A percentile compares a stretch with the other conserved stretches of the same genome.
Conservation (phyloP, 2,329 filamentous ascomycete genomes). For the Ascochyta koolunga region DNA sequence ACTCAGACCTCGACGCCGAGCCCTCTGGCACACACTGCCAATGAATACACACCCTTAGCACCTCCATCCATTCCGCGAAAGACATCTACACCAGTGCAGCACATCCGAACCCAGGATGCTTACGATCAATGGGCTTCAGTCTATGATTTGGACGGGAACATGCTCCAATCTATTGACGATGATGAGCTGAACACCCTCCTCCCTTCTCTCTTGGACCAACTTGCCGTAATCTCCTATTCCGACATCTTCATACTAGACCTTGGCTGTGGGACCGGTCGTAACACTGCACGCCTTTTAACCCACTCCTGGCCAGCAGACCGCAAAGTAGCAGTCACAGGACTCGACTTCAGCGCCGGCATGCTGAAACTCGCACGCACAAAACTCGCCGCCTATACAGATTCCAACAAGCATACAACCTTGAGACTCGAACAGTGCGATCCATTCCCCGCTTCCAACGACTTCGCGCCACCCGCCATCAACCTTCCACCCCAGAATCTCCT, state of each 20-base stretch:
- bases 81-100: slow-evolving; percentile 29
- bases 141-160: slow-evolving; percentile 71
- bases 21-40: slow-evolving; percentile 5
- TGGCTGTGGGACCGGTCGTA: slow-evolving; percentile 70
- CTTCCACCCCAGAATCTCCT: slow-evolving; percentile 51
- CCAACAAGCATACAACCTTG: slow-evolving; percentile 3
- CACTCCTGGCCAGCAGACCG: slow-evolving; percentile 36
- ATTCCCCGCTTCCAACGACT: slow-evolving; percentile 24
- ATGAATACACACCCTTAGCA: slow-evolving; percentile 25
- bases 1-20: slow-evolving; percentile 11
- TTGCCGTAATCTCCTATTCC: slow-evolving; percentile 18
- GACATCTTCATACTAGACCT: slow-evolving; percentile 61
- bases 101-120: slow-evolving; percentile 51
- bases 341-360: slow-evolving; percentile 66
- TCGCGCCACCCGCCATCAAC: slow-evolving; percentile 1
- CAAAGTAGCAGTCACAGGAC: slow-evolving; percentile 53
- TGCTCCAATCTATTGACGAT: slow-evolving; percentile 69
- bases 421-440: slow-evolving; percentile 38
- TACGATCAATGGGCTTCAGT: slow-evolving; percentile 60
- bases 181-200: slow-evolving; percentile 60
- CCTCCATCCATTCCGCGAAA: slow-evolving; percentile 18
- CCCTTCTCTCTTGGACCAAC: slow-evolving; percentile 53
- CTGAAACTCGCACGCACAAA: slow-evolving; percentile 57
- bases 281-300: slow-evolving; percentile 60
- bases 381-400: slow-evolving; percentile 23